These are phyloP conservation scores for Botryotinia narcissicola DNA, from an alignment of 2,329 filamentous ascomycete species.

Conservation along the genomic window DNA sequence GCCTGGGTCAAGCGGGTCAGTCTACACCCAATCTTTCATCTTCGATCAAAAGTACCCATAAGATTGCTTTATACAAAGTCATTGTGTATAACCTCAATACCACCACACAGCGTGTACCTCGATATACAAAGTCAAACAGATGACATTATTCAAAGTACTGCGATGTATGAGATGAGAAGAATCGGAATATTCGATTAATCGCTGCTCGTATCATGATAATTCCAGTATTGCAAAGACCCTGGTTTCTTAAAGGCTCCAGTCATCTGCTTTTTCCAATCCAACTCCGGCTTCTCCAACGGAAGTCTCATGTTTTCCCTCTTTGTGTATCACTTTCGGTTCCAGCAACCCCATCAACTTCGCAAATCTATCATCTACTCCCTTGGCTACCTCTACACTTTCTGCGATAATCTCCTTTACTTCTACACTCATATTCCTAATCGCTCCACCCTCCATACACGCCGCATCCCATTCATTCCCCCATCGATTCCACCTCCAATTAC, in stretches of 20 bases:
- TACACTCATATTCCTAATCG: not conserved
- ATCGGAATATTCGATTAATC: not conserved
- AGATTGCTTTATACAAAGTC: accelerated
- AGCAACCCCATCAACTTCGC: not conserved
- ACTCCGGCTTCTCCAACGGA: not conserved
- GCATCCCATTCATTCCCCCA: not conserved
- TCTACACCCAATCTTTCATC: not conserved
- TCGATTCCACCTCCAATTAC: not conserved
- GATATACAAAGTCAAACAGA: not conserved
- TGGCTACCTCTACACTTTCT: not conserved
- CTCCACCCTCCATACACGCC: not conserved
- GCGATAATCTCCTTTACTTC: not conserved
- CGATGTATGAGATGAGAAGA: not conserved
- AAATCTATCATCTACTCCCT: not conserved
- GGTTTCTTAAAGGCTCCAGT: not conserved
- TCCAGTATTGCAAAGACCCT: not conserved
- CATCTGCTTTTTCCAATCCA: not conserved
- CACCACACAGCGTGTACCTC: not conserved
- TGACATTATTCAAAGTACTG: not conserved
- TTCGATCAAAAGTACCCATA: not conserved
- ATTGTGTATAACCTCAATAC: not conserved
- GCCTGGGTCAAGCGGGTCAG: not conserved
- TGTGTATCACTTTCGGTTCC: not conserved
- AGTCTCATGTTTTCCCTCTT: not conserved
- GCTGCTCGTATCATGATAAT: not conserved